Conservation (phyloP, 257 asterid species). For the Nyctanthes arbortristis region DNA sequence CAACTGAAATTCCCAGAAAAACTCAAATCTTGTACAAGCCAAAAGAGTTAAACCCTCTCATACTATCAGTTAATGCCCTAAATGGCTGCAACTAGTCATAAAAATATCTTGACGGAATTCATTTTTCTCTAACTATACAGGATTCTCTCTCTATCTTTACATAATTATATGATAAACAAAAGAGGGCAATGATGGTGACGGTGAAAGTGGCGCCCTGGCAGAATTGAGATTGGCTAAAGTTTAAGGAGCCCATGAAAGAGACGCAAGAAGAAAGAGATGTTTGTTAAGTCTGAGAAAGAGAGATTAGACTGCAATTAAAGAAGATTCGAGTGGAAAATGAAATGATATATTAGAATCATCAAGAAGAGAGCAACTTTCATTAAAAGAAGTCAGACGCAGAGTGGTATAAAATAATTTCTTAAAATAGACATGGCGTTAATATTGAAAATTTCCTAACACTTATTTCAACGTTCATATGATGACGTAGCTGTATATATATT, state of each 20-base stretch:
- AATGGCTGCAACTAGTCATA: constrained; percentile 22
- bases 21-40: constrained; percentile 26
- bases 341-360: neutral
- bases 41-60: constrained; percentile 21
- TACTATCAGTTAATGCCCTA: neutral
- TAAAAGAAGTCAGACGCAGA: no score
- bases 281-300: neutral
- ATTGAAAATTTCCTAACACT: no score
- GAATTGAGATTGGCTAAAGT: constrained; percentile 28
- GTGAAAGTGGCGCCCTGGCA: constrained; percentile 24
- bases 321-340: neutral
- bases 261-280: neutral
- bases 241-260: constrained; percentile 25
- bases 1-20: constrained; percentile 24
- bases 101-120: neutral
- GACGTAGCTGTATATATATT: no score
- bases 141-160: neutral
- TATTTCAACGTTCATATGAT: no score
- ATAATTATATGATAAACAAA: constrained; percentile 5
- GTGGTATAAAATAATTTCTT: no score
- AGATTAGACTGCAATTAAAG: neutral
- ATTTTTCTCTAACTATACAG: neutral
- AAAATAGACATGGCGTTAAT: no score
- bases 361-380: neutral
- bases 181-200: constrained; percentile 19